Conservation (phyloP, 208 protist genomes). For the Leptomonas pyrrhocoris region DNA sequence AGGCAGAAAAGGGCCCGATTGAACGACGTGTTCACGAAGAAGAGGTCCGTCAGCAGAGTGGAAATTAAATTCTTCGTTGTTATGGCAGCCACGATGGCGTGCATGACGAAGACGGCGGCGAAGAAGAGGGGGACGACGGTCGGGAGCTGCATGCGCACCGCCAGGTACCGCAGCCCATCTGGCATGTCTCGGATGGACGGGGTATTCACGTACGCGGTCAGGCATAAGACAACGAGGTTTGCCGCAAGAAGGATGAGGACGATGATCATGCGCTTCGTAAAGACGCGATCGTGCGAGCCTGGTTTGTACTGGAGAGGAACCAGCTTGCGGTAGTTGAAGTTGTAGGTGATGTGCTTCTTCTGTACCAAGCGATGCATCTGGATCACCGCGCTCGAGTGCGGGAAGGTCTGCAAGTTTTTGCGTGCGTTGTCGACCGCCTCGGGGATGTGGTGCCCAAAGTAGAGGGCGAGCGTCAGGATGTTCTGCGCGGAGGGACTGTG, state of each 20-base stretch:
- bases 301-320: constrained; percentile 64
- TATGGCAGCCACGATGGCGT: constrained; percentile 52
- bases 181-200: constrained; percentile 16
- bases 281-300: constrained; percentile 31
- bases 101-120: constrained; percentile 53
- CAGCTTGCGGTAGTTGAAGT: constrained; percentile 73
- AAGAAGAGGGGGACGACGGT: constrained; percentile 57
- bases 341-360: constrained; percentile 51
- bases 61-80: constrained; percentile 53
- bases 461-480: constrained; percentile 66
- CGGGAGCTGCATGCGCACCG: constrained; percentile 62
- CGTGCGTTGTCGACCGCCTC: constrained; percentile 68
- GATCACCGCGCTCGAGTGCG: constrained; percentile 57
- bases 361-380: constrained; percentile 44
- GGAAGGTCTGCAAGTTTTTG: constrained; percentile 76
- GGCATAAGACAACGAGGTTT: constrained; percentile 43
- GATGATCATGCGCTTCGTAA: constrained; percentile 62
- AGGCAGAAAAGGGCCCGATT: constrained; percentile 74
- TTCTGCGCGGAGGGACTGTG: constrained; percentile 64
- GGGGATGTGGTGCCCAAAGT: constrained; percentile 64
- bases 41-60: constrained; percentile 59
- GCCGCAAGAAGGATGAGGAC: constrained; percentile 47
- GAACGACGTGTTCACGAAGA: constrained; percentile 59
- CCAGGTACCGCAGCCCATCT: constrained; percentile 27
- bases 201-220: constrained; percentile 61